Evolutionary conservation across 306 rosid species (phyloP), one percentile per base, ranked within the genome.

Genomic region (Betula pendula): DNA sequence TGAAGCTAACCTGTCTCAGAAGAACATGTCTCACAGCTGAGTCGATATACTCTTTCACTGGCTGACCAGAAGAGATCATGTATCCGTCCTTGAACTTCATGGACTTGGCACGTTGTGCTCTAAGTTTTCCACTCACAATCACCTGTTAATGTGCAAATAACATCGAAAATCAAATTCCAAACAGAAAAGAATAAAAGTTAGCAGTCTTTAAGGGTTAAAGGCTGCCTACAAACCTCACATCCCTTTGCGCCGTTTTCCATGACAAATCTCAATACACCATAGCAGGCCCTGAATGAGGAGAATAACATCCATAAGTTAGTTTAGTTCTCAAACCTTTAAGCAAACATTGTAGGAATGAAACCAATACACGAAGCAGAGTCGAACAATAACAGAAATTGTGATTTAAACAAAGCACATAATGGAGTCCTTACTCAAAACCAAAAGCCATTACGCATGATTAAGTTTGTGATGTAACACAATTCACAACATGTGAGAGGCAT

Each of bases 71-170:
- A 55, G 96, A 92, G 68, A 95, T 95, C 97, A 95, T 95, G 77
- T 92, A 92, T 0, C 97, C 97, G 19, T 95, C 98, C 80, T 95
- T 95, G 85, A 95, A 95, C 83, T 95, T 95, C 97, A 95, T 92
- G 29, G 98, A 89, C 58, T 95, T 90, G 24, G 98, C 97, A 60
- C 97, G 82, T 50, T 89, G 97, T 51, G 98, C 98, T 74, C 97
- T 88, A 75, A 92, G 89, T 74, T 94, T 92, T 29, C 97, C 97
- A 80, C 96, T 94, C 3, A 92, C 90, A 76, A 92, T 92, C 14
- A 92, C 98, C 97, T 91, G 63, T 76, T 65, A 14, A 58, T 25
- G 63, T 43, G 13, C 17, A 16, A 44, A 15, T 14, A n/a, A 16
- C 8, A 44, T 7, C 19, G 1, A 60, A 56, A 63, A 49, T 43